Conservation (phyloP, 1,284 basidiomycete species). For the Jaminaea rosea region DNA sequence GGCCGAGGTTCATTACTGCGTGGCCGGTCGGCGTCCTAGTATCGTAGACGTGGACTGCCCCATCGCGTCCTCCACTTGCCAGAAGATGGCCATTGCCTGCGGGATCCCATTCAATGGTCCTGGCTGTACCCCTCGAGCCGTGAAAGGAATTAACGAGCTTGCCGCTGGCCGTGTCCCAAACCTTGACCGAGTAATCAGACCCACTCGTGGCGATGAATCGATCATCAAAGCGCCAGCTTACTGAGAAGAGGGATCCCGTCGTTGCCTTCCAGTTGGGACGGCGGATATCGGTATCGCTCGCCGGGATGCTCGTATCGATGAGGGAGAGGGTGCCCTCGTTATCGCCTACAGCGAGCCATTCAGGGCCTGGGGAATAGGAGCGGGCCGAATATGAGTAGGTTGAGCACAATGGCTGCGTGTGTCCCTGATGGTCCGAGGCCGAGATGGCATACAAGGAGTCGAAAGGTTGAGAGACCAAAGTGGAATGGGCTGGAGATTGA, state of each 20-base stretch:
- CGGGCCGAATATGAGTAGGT: neutral
- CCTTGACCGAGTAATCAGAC: slow-evolving; percentile 33
- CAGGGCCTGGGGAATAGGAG: slow-evolving; percentile 4
- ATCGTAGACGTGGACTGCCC: slow-evolving; percentile 39
- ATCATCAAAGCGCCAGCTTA: slow-evolving; percentile 39
- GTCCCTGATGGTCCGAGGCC: neutral
- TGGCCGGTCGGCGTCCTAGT: slow-evolving; percentile 6
- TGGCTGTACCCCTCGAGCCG: slow-evolving; percentile 21
- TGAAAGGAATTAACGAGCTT: slow-evolving; percentile 12
- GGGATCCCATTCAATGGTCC: slow-evolving; percentile 39
- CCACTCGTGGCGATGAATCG: slow-evolving; percentile 27
- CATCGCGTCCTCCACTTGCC: slow-evolving; percentile 38
- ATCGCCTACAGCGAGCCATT: slow-evolving; percentile 42
- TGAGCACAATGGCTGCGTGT: neutral
- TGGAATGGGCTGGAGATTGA: neutral
- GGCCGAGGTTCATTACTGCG: neutral
- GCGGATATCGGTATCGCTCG: slow-evolving; percentile 3
- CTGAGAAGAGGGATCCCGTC: slow-evolving; percentile 28
- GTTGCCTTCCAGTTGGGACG: slow-evolving; percentile 15
- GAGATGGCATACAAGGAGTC: neutral
- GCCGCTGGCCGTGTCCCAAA: slow-evolving; percentile 38
- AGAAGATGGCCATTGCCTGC: slow-evolving; percentile 24
- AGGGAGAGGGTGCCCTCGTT: slow-evolving; percentile 40
- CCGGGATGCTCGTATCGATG: slow-evolving; percentile 28
- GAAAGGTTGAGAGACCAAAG: neutral